These are phyloP conservation scores for Ascomycota sp. DNA, from an alignment of 2,329 filamentous ascomycete species.

Conservation along the genomic window DNA sequence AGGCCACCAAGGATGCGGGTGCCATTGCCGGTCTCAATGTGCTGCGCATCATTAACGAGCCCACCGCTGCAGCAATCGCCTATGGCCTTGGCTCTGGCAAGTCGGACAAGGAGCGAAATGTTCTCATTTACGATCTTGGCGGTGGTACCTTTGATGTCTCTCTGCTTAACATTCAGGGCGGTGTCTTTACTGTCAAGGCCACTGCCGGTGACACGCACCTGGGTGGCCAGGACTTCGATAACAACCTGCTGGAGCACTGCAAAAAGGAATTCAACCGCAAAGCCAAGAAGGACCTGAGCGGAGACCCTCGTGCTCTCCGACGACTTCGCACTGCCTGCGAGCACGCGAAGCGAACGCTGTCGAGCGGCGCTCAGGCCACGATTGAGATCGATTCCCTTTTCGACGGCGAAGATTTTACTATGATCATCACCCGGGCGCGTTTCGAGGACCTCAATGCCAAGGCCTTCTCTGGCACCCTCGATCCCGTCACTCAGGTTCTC, in stretches of 20 bases:
- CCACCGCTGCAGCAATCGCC: conserved; percentile 91
- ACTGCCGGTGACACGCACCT: conserved; percentile 95
- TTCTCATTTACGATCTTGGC: conserved; percentile 98
- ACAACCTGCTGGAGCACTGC: conserved; percentile 87
- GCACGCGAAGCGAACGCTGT: conserved; percentile 97
- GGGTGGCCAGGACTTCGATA: conserved; percentile 93
- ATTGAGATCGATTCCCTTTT: conserved; percentile 98
- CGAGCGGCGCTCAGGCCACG: conserved; percentile 90
- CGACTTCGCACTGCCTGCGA: conserved; percentile 95
- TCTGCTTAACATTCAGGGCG: conserved; percentile 93
- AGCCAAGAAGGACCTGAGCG: conserved; percentile 58
- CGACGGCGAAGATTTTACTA: conserved; percentile 93
- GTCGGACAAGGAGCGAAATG: conserved; percentile 93
- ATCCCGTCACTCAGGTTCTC: conserved; percentile 89
- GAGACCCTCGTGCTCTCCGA: conserved; percentile 80
- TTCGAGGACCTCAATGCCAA: conserved; percentile 98
- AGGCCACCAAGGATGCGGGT: conserved; percentile 98
- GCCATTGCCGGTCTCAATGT: conserved; percentile 94
- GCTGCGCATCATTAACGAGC: conserved; percentile 99
- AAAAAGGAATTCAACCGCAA: conserved; percentile 76
- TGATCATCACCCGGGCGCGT: conserved; percentile 92
- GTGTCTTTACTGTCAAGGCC: conserved; percentile 98
- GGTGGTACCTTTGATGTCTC: conserved; percentile 99
- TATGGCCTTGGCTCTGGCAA: conserved; percentile 94
- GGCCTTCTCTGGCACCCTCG: conserved; percentile 80